Conservation (phyloP, 2,329 filamentous ascomycete species). For the Fusarium sp. region DNA sequence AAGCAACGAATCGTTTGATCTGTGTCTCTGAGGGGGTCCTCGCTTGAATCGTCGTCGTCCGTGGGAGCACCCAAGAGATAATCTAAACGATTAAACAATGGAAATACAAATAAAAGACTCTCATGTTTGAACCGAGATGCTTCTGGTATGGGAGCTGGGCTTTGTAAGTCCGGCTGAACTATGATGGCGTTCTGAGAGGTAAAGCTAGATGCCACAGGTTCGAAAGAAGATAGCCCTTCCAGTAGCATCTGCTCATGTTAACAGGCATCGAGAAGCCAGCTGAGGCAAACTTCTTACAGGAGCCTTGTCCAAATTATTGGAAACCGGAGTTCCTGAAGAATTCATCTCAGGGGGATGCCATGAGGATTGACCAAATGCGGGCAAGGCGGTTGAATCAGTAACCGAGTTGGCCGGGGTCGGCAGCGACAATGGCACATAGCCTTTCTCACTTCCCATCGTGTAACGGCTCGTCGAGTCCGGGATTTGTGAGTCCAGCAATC, state of each 20-base stretch:
- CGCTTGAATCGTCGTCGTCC: rapidly evolving
- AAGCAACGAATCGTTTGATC: neutral
- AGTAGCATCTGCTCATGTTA: neutral
- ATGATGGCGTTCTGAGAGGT: neutral
- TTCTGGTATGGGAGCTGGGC: neutral
- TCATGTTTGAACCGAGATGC: neutral
- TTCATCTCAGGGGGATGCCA: neutral
- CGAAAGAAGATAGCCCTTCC: neutral
- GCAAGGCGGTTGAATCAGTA: neutral
- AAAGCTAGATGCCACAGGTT: neutral
- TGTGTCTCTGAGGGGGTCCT: neutral
- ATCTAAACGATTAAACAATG: neutral
- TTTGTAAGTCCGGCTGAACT: neutral
- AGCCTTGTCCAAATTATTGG: neutral
- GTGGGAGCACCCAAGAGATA: neutral
- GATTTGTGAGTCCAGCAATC: neutral
- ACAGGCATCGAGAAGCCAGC: neutral
- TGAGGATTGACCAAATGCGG: neutral
- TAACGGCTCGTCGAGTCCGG: neutral
- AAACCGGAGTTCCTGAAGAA: neutral
- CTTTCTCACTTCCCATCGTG: neutral
- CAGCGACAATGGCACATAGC: neutral
- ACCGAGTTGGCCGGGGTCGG: neutral
- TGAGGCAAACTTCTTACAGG: neutral
- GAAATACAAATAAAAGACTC: neutral